Evolutionary conservation across 345 rosid genomes (phyloP).

Genomic region (Sapria himalayana): DNA sequence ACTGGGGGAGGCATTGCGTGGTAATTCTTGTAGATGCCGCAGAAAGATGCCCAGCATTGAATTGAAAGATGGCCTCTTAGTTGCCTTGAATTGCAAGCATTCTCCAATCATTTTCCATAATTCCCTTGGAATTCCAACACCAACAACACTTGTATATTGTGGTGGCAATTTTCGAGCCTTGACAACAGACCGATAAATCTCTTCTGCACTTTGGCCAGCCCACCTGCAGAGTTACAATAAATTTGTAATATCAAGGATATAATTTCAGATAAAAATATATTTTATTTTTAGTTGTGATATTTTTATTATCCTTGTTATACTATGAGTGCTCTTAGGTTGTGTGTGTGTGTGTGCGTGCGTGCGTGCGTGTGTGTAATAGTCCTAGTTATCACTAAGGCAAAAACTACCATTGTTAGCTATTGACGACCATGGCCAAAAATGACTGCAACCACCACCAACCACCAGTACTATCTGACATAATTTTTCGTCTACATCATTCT

Average conservation of each 20-base stretch:
- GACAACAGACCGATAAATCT: constrained; percentile 75
- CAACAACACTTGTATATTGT: constrained; percentile 89
- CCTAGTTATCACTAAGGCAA: no score
- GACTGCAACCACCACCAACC: no score
- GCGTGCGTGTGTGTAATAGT: no score
- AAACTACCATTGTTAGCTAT: no score
- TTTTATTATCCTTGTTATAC: no score
- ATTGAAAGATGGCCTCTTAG: constrained; percentile 72
- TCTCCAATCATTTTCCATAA: constrained; percentile 99
- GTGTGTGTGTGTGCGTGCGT: no score
- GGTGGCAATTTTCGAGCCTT: constrained; percentile 74
- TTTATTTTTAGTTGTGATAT: no score
- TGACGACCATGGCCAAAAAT: no score
- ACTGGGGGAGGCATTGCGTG: constrained; percentile 75
- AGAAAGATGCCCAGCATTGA: constrained; percentile 82
- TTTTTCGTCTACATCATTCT: no score
- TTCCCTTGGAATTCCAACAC: constrained; percentile 89
- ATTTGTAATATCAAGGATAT: constrained; percentile 2
- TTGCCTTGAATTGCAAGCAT: constrained; percentile 82
- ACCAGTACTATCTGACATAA: no score
- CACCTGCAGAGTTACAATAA: constrained; percentile 32
- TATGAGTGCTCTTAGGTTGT: no score
- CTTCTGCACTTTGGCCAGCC: constrained; percentile 83
- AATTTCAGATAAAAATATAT: no score
- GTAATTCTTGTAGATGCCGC: constrained; percentile 83